phyloP scores from a whole-genome alignment of 305 asterid species.

The Solanum chacoense region DNA sequence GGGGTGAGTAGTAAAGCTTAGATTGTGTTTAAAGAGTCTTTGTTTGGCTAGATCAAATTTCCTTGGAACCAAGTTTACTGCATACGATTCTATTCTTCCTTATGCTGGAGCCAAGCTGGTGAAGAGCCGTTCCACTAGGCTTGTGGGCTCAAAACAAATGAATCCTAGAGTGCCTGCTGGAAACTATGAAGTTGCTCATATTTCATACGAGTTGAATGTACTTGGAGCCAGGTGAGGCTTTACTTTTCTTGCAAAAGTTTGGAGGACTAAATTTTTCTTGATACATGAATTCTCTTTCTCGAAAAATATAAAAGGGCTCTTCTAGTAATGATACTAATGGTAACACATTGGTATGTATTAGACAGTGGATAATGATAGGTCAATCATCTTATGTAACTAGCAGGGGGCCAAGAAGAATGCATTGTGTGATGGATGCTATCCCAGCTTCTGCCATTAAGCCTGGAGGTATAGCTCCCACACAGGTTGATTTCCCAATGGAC shows the following conservation, averaged over 20 bases:
- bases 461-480: conserved; percentile 65
- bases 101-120: conserved; percentile 47
- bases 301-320: background rate
- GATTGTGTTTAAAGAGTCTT: background rate
- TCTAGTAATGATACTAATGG: background rate
- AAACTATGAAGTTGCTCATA: conserved; percentile 70
- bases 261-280: background rate
- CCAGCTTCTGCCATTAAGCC: conserved; percentile 66
- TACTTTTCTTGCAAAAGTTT: background rate
- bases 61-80: conserved; percentile 72
- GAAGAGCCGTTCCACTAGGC: conserved; percentile 44
- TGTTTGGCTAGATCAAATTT: conserved; percentile 61
- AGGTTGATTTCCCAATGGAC: conserved; percentile 36
- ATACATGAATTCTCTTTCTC: background rate
- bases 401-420: conserved; percentile 96
- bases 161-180: conserved; percentile 48
- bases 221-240: conserved; percentile 68
- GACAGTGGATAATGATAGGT: background rate
- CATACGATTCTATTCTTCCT: conserved; percentile 65
- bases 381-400: background rate
- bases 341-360: background rate
- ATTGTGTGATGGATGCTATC: conserved; percentile 58
- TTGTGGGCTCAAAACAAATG: conserved; percentile 48
- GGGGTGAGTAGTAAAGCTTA: background rate
- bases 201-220: conserved; percentile 76